Percentiles rank a stretch among this genome's conserved stretches.
These are phyloP conservation scores for Penstemon barbatus DNA, from an alignment of 257 asterid genomes.

Conservation along the genomic window DNA sequence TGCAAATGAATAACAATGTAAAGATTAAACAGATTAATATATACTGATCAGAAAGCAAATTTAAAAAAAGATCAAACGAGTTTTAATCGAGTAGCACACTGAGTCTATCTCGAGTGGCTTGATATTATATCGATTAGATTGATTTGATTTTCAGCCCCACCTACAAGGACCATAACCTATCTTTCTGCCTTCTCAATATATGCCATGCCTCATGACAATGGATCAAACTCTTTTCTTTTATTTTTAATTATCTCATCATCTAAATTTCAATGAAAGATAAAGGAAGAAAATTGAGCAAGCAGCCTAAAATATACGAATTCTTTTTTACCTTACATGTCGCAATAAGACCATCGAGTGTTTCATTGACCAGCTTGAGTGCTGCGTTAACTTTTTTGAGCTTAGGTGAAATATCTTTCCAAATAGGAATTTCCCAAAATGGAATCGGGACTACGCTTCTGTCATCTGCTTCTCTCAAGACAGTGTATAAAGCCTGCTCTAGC, in stretches of 20 bases:
- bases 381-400: slow-evolving; percentile 80
- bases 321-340: slow-evolving; percentile 83
- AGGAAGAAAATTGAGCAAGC: slow-evolving; percentile 10
- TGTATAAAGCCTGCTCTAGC: slow-evolving; percentile 84
- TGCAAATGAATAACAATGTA: slow-evolving; percentile 41
- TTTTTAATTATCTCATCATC: too few species aligned
- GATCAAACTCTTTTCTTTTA: not conserved
- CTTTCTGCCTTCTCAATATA: not conserved
- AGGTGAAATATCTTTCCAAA: slow-evolving; percentile 97
- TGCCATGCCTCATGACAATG: slow-evolving; percentile 15
- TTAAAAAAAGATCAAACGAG: too few species aligned
- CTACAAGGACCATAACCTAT: not conserved
- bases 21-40: not conserved
- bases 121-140: too few species aligned
- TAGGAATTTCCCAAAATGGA: slow-evolving; percentile 97
- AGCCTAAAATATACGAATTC: not conserved
- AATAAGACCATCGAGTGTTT: slow-evolving; percentile 72
- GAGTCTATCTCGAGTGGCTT: too few species aligned
- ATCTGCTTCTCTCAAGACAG: slow-evolving; percentile 91
- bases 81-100: too few species aligned
- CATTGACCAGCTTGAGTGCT: slow-evolving; percentile 83
- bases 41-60: too few species aligned
- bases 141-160: not conserved
- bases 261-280: not conserved
- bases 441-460: slow-evolving; percentile 90